These are phyloP conservation scores for Vaccinium corymbosum DNA, from an alignment of 148 eudicot species.

Conservation along the genomic window DNA sequence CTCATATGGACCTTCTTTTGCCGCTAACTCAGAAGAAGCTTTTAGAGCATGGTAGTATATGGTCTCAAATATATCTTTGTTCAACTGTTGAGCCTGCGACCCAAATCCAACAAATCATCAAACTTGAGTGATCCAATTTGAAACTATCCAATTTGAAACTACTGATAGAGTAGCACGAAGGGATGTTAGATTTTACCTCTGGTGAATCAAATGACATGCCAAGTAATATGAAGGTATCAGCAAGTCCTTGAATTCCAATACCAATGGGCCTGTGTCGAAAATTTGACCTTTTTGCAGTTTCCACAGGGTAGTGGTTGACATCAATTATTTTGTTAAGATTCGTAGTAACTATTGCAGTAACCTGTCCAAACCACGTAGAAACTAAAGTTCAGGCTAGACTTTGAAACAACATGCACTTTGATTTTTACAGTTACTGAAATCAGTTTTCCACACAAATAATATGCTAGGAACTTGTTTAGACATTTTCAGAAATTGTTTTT, in stretches of 20 bases:
- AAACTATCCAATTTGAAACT: conserved; percentile 9
- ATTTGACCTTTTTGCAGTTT: conserved; percentile 85
- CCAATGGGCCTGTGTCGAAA: conserved; percentile 90
- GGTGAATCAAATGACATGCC: conserved; percentile 98
- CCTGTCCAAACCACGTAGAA: conserved; percentile 35
- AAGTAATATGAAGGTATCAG: conserved; percentile 90
- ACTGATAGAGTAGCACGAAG: not conserved
- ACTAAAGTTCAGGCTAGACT: not conserved
- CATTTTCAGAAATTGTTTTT: too few species aligned
- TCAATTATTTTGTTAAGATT: conserved; percentile 92
- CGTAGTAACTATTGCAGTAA: conserved; percentile 60
- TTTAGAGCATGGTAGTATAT: conserved; percentile 84
- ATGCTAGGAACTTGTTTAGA: too few species aligned
- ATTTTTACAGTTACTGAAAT: too few species aligned
- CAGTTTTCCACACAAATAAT: too few species aligned
- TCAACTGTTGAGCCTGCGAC: conserved; percentile 82
- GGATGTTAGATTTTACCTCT: conserved; percentile 45
- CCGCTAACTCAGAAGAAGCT: conserved; percentile 83
- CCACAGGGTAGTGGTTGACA: conserved; percentile 88
- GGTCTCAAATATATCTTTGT: conserved; percentile 95
- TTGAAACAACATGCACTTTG: not conserved
- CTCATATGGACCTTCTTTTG: conserved; percentile 82
- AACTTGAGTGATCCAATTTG: conserved; percentile 2
- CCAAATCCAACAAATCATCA: not conserved
- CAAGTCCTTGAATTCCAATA: conserved; percentile 94